These are phyloP conservation scores for Phaeotremella fagi DNA, from an alignment of 768 basidiomycete species.

Conservation along the genomic window DNA sequence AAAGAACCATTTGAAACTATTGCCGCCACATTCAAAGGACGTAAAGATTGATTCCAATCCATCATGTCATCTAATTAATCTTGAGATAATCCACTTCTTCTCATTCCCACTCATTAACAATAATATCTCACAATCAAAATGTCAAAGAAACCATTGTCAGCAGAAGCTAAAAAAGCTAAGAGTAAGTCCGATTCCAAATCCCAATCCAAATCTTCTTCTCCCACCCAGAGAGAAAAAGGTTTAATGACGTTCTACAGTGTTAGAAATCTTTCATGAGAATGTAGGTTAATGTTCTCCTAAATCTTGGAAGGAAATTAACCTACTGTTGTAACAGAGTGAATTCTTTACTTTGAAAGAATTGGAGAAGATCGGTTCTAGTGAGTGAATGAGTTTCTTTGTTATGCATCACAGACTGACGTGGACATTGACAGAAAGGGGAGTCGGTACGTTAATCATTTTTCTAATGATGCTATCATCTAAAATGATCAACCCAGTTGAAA, in stretches of 20 bases:
- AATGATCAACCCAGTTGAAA: conserved; percentile 56
- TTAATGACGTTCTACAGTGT: conserved; percentile 46
- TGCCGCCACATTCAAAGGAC: too few relatives aligned
- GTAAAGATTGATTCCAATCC: not conserved
- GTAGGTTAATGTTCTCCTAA: too few relatives aligned
- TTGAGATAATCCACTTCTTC: too few relatives aligned
- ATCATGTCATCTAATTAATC: too few relatives aligned
- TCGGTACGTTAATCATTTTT: conserved; percentile 55
- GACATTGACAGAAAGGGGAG: conserved; percentile 70
- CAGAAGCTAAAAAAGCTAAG: conserved; percentile 83
- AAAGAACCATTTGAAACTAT: too few relatives aligned
- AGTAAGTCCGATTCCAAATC: conserved; percentile 36
- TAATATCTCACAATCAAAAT: conserved; percentile 14
- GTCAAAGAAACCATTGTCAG: conserved; percentile 65
- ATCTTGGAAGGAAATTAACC: not conserved
- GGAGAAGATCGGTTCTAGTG: conserved; percentile 59
- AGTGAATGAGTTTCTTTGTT: conserved; percentile 8
- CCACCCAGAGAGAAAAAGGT: too few relatives aligned
- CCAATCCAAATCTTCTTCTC: too few relatives aligned
- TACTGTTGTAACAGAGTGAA: conserved; percentile 58
- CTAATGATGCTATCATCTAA: not conserved
- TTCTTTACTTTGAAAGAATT: conserved; percentile 88
- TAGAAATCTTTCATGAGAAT: conserved; percentile 91
- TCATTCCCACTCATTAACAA: not conserved
- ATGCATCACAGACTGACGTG: conserved; percentile 1